phyloP scores from a whole-genome alignment of 1,139 yeast genomes.

The Debaryomyces sp. region DNA sequence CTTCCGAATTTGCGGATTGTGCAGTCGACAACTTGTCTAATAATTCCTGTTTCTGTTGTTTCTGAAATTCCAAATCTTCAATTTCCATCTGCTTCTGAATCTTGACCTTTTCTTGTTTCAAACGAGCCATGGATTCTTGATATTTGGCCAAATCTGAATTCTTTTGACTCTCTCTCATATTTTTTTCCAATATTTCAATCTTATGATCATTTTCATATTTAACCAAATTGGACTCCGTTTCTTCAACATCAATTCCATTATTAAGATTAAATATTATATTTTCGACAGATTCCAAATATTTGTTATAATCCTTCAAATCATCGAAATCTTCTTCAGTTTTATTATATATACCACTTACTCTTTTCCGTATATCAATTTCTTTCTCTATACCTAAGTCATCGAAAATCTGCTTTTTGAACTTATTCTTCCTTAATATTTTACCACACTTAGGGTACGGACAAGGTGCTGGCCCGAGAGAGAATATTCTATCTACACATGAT shows the following conservation, averaged over 20 bases:
- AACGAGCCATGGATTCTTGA: conserved; percentile 57
- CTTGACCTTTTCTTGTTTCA: conserved; percentile 61
- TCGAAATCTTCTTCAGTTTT: conserved; percentile 76
- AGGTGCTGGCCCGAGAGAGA: conserved; percentile 92
- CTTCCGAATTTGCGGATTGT: conserved; percentile 52
- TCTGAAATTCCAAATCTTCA: conserved; percentile 62
- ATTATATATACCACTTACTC: conserved; percentile 78
- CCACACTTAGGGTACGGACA: conserved; percentile 95
- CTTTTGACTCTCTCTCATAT: conserved; percentile 67
- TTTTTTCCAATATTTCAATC: conserved; percentile 67
- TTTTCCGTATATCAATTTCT: conserved; percentile 86
- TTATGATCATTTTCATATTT: conserved; percentile 79
- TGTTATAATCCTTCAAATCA: conserved; percentile 61
- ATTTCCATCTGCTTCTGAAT: conserved; percentile 70
- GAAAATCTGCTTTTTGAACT: conserved; percentile 88
- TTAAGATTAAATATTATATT: conserved; percentile 75
- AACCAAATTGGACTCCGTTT: conserved; percentile 67
- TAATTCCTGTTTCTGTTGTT: conserved; percentile 66
- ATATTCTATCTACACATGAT: conserved; percentile 92
- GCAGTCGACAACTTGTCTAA: conserved; percentile 61
- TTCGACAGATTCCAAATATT: conserved; percentile 83
- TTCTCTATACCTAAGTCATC: conserved; percentile 88
- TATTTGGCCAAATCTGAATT: conserved; percentile 65
- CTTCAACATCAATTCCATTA: conserved; percentile 68
- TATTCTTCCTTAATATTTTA: conserved; percentile 81